A percentile compares a stretch with the other conserved stretches of the same genome.
phyloP scores from a whole-genome alignment of 768 basidiomycete genomes.

The Hypholoma sublateritium region DNA sequence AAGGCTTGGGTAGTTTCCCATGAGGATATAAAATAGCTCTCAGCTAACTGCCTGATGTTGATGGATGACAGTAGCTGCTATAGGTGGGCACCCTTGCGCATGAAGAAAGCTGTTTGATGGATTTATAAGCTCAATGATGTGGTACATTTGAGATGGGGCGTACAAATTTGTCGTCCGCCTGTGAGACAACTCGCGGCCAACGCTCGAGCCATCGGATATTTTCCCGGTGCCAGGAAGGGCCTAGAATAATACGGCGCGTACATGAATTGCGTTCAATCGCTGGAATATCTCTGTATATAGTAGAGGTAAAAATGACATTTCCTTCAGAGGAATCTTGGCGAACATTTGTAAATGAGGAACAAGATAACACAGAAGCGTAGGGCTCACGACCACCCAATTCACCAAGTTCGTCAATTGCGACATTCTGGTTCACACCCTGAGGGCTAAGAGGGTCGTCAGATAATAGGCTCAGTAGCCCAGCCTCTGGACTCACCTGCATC shows the following conservation, averaged over 20 bases:
- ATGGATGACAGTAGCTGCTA: no score
- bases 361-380: neutral
- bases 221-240: conserved; percentile 99
- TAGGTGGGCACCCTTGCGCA: conserved; percentile 87
- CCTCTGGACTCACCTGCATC: conserved; percentile 56
- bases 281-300: conserved; percentile 97
- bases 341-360: neutral
- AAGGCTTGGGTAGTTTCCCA: no score
- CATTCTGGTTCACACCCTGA: conserved; percentile 86
- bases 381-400: conserved; percentile 89
- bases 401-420: conserved; percentile 96
- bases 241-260: conserved; percentile 95
- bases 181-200: conserved; percentile 90
- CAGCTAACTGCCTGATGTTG: no score
- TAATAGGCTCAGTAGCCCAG: conserved; percentile 16
- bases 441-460: conserved; percentile 49
- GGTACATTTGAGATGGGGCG: conserved; percentile 25
- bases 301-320: conserved; percentile 96
- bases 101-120: conserved; percentile 83
- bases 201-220: conserved; percentile 90
- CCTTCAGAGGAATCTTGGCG: conserved; percentile 88
- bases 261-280: conserved; percentile 90
- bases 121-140: neutral
- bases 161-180: conserved; percentile 85
- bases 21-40: no score